Conservation (phyloP, 2,329 filamentous ascomycete species). For the Colletotrichum sp. region DNA sequence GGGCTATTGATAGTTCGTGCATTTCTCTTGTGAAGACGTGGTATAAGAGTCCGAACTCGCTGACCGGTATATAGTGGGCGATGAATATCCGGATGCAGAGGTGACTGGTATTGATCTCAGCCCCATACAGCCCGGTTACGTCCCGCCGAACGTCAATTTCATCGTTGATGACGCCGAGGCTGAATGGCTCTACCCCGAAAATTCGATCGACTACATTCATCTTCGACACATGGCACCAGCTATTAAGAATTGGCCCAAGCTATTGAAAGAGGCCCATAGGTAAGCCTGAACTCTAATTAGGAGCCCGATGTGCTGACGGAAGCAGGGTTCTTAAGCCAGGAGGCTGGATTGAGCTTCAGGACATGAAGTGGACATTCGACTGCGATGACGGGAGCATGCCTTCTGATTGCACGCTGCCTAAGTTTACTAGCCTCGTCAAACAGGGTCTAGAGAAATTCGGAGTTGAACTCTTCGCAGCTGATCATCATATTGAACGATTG, state of each 20-base stretch:
- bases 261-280: not conserved
- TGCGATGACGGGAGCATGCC: conserved; percentile 47
- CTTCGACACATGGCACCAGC: not conserved
- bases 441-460: conserved; percentile 59
- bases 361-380: conserved; percentile 40
- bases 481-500: conserved; percentile 47
- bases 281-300: not conserved
- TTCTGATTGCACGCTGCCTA: conserved; percentile 24
- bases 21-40: accelerated
- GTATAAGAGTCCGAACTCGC: not conserved
- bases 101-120: conserved; percentile 9
- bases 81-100: conserved; percentile 3
- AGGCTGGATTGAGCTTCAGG: conserved; percentile 48
- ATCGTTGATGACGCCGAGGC: conserved; percentile 47
- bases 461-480: conserved; percentile 52
- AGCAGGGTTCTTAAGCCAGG: conserved; percentile 43
- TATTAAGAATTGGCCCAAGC: not conserved
- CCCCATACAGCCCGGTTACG: conserved; percentile 25
- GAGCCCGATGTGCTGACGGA: accelerated
- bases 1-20: conserved; percentile 56
- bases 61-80: conserved; percentile 27
- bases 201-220: conserved; percentile 51
- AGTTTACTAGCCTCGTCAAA: conserved; percentile 46
- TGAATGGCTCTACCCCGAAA: conserved; percentile 38
- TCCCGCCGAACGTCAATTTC: conserved; percentile 55